phyloP scores from a whole-genome alignment of 2,329 filamentous ascomycete genomes.

The Arthrobotrys pseudoclavata region DNA sequence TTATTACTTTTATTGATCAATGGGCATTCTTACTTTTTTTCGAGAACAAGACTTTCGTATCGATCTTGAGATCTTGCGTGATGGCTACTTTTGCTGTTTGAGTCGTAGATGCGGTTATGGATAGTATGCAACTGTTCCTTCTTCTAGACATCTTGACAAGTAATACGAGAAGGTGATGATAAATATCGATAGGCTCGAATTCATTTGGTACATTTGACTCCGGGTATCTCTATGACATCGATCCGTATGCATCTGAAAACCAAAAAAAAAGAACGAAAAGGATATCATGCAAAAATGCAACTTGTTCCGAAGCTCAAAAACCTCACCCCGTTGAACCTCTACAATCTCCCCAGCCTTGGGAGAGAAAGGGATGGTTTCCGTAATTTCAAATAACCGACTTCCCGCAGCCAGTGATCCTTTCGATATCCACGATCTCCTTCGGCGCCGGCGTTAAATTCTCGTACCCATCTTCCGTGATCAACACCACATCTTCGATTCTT shows the following conservation, averaged over 20 bases:
- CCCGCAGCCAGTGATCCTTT: conserved; percentile 5
- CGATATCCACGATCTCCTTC: conserved; percentile 70
- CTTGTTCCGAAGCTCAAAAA: neutral
- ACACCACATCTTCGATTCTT: conserved; percentile 90
- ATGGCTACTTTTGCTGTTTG: no score
- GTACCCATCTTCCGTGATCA: conserved; percentile 81
- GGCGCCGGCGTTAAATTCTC: conserved; percentile 87
- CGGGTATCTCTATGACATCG: conserved; percentile 8
- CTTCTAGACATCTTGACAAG: no score
- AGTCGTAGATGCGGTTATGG: neutral
- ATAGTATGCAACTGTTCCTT: neutral
- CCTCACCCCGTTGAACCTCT: neutral
- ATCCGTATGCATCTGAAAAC: neutral
- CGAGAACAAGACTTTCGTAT: neutral
- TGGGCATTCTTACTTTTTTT: conserved; percentile 11
- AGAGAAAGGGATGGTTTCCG: no score
- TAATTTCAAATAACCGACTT: neutral
- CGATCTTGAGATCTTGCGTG: no score
- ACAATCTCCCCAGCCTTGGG: no score
- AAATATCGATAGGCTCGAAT: neutral
- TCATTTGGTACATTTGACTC: neutral
- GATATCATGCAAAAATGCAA: no score
- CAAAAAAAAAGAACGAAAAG: neutral
- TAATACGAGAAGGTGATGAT: no score
- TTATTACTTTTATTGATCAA: conserved; percentile 13